Evolutionary conservation across 495 filamentous ascomycete species (phyloP), one percentile per base, ranked within the genome.

Genomic region (Bryoglossum gracile): DNA sequence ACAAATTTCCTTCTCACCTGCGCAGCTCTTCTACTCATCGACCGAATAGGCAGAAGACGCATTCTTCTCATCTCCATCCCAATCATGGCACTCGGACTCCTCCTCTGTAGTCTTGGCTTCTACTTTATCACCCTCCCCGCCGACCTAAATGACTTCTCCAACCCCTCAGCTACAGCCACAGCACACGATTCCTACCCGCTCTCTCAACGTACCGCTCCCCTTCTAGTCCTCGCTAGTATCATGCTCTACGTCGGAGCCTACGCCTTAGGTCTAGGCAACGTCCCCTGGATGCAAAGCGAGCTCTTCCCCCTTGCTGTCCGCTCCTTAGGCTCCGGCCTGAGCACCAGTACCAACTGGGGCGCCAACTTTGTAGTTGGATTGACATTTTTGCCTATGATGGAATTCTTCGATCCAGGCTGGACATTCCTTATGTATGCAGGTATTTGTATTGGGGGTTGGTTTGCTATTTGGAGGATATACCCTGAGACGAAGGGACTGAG

Each of bases 261-360:
- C 59, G 89, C 90, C 8, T 69, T 87, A 6, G 90, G 90, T n/a
- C 72, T 96, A 3, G 90, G 90, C 3, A 89, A 87, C 50, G 86
- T 96, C 2, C 89, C 90, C 0, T 96, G 90, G 90, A 88, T 91
- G 69, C 88, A 94, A 62, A 83, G 79, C 54, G 90, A 96, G 68
- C 77, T 96, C 13, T 95, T 96, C 58, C 81, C 89, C 5, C 74
- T 95, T 53, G 79, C 77, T 36, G 86, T 94, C 6, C 85, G 90
- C 23, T 84, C 83, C 0, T 60, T 94, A 1, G 90, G 90, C 4
- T 90, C 86, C 24, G 81, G 80, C 0, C 56, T 94, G n/a, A 80
- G 87, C 1, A 96, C 89, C 13, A 82, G 84, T 2, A 91, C 86
- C 3, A 95, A 95, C 54, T 96, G 90, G 90, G 76, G 75, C 13